Evolutionary conservation across 2,329 filamentous ascomycete genomes (phyloP).

Genomic region (Penicillium sp.): DNA sequence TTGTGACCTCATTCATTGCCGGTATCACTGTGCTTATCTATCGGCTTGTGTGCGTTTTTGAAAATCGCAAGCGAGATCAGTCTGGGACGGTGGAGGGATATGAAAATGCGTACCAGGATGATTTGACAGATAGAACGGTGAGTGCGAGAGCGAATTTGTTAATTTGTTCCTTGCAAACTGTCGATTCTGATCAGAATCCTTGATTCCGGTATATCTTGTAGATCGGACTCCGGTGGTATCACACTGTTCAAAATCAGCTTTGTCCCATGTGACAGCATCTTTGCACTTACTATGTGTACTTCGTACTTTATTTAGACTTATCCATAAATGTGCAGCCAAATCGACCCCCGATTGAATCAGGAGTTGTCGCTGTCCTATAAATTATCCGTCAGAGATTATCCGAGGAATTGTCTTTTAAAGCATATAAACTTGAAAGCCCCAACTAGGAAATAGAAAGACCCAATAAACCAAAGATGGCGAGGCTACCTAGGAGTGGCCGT

Average conservation of each 20-base stretch:
- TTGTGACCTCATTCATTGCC: constrained; percentile 36
- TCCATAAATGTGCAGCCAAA: not conserved
- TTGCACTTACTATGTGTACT: not conserved
- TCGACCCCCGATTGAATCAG: not conserved
- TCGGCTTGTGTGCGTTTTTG: constrained; percentile 46
- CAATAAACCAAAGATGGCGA: not conserved
- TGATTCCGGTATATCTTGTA: not conserved
- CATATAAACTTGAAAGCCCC: not conserved
- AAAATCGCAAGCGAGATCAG: constrained; percentile 47
- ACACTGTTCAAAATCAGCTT: not conserved
- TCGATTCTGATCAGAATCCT: not conserved
- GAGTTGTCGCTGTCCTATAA: not conserved
- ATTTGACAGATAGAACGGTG: constrained; percentile 48
- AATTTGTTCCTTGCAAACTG: not conserved
- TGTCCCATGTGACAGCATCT: not conserved
- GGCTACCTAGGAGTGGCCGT: not conserved
- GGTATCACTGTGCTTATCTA: constrained; percentile 46
- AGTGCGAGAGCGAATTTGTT: not conserved
- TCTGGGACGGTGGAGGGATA: constrained; percentile 46
- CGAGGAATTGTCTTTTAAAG: not conserved
- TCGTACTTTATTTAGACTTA: not conserved
- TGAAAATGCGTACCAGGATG: constrained; percentile 55
- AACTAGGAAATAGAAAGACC: not conserved
- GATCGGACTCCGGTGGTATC: not conserved
- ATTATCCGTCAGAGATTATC: not conserved